Evolutionary conservation across 2,329 filamentous ascomycete genomes (phyloP).

Genomic region (Phoma sp.): DNA sequence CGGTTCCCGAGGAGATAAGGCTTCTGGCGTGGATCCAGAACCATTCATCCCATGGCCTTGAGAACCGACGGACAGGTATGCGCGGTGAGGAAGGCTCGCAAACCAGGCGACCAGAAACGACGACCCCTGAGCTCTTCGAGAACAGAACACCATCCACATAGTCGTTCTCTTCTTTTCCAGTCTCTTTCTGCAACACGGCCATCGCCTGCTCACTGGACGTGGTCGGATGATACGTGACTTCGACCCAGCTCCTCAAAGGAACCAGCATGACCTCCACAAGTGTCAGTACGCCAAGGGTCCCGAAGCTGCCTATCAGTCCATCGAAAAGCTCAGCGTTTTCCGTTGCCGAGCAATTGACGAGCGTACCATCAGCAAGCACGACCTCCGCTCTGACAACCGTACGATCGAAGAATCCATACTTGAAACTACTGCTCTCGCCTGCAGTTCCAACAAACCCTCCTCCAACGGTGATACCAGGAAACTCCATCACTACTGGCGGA

Average conservation of each 20-base stretch:
- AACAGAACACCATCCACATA: conserved; percentile 74
- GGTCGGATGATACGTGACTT: conserved; percentile 66
- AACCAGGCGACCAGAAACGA: conserved; percentile 65
- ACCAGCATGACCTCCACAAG: conserved; percentile 64
- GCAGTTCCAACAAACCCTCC: conserved; percentile 71
- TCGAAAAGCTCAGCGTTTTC: conserved; percentile 62
- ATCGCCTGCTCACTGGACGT: conserved; percentile 58
- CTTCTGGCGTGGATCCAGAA: conserved; percentile 69
- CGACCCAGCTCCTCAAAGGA: conserved; percentile 61
- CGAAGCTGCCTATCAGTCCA: conserved; percentile 64
- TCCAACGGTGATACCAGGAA: conserved; percentile 72
- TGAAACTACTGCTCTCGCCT: conserved; percentile 71
- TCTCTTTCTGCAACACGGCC: conserved; percentile 55
- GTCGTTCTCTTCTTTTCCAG: conserved; percentile 54
- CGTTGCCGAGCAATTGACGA: conserved; percentile 55
- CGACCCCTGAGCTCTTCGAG: conserved; percentile 58
- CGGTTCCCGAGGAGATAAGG: conserved; percentile 11
- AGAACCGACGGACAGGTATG: conserved; percentile 55
- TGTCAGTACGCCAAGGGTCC: conserved; percentile 67
- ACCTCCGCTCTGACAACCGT: conserved; percentile 69
- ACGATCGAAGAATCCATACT: conserved; percentile 69
- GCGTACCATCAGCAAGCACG: conserved; percentile 63
- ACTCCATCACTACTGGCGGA: conserved; percentile 73
- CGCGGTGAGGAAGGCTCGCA: conserved; percentile 46
- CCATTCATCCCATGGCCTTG: conserved; percentile 68